Evolutionary conservation across 495 filamentous ascomycete species (phyloP).

Genomic region (Aspergillus nanangensis): DNA sequence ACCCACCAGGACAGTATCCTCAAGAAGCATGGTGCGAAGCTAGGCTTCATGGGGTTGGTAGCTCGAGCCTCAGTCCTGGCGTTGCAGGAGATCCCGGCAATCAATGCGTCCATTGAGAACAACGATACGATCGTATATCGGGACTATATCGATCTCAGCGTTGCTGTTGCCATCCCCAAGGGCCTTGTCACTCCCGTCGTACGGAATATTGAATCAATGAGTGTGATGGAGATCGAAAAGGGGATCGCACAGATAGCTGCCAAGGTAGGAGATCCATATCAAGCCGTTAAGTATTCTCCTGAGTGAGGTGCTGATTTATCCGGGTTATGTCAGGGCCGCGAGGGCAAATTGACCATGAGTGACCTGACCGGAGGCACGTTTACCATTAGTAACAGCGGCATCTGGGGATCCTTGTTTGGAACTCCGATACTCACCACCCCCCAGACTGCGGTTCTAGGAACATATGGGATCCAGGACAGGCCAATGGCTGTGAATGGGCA

Average conservation of each 20-base stretch:
- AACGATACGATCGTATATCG: slow-evolving; percentile 89
- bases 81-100: slow-evolving; percentile 77
- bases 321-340: slow-evolving; percentile 65
- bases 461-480: slow-evolving; percentile 87
- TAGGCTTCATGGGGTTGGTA: slow-evolving; percentile 92
- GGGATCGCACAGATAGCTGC: slow-evolving; percentile 78
- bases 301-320: too few species aligned
- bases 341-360: slow-evolving; percentile 88
- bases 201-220: slow-evolving; percentile 74
- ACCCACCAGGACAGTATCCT: slow-evolving; percentile 81
- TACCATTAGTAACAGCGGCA: slow-evolving; percentile 82
- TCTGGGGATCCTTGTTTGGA: slow-evolving; percentile 72
- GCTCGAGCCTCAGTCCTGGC: slow-evolving; percentile 76
- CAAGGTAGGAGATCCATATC: slow-evolving; percentile 50
- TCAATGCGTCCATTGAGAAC: slow-evolving; percentile 88
- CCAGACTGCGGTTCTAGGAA: slow-evolving; percentile 78
- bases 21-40: slow-evolving; percentile 83
- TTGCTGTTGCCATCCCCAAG: slow-evolving; percentile 92
- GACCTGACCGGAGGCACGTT: slow-evolving; percentile 96
- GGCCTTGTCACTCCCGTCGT: slow-evolving; percentile 87
- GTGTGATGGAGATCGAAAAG: slow-evolving; percentile 76
- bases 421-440: slow-evolving; percentile 92
- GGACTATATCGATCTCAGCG: slow-evolving; percentile 88
- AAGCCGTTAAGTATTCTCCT: too few species aligned
- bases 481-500: slow-evolving; percentile 77